Base-by-base conservation (phyloP, 176 grass and related monocot species). In the Oryza rufipogon region DNA sequence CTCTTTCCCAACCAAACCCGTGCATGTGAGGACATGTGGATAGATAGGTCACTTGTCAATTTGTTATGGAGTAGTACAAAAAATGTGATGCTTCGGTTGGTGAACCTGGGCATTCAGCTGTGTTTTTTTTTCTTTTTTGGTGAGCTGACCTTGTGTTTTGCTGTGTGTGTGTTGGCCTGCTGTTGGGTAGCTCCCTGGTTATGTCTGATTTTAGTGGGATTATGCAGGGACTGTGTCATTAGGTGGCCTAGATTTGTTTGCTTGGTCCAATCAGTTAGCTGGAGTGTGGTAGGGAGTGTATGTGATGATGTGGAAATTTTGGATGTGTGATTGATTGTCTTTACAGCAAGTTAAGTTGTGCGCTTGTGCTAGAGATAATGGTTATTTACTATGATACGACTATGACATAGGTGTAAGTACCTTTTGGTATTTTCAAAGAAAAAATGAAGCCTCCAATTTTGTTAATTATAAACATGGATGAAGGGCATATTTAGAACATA, bases 11-110 rank as follows among this genome's bases (percentile, higher is more conserved):
- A 66, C 56, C 9, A 51, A 51, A 85, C 67, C 19, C 19, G 74
- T 7, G 79, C 88, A 82, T 90, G 74, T 83, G 88, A 77, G 68
- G 88, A 86, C 83, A 86, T 38, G 84, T 83, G 88, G 88, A 83
- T 72, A 8, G 73, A 67, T 20, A 26, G 11, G 42, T 70, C 65
- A 49, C 77, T 74, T 76, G 70, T 32, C 6, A 49, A 36, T 73
- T 73, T 64, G 58, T 15, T 63, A 63, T 23, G 58, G 8, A 63
- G 7, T 7, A 63, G 7, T 7, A 23, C 22, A 63, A 63, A 52
- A 63, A n/a, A 20, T 23, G 20, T 23, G 6, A 58, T 3, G 20
- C 58, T 23, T 63, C 0, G 58, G n/a, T 63, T 63, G n/a, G 58
- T 2, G 58, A 20, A 61, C 54, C 54, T 61, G n/a, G 56, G 56